Evolutionary conservation across 768 basidiomycete genomes (phyloP).

Genomic region (Tricholoma bakamatsutake): DNA sequence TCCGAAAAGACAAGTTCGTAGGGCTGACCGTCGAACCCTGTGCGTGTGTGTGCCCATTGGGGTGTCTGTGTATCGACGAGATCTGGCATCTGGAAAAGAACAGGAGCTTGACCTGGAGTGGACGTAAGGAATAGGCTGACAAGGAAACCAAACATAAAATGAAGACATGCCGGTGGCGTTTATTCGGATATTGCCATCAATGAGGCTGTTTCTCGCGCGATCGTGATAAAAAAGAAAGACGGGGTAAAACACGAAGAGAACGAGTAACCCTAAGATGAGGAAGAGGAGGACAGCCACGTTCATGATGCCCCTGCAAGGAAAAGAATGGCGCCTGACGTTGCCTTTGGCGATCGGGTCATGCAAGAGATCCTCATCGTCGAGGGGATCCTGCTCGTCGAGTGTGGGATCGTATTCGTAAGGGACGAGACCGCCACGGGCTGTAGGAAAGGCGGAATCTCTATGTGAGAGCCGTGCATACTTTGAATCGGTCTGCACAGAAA

Average conservation of each 20-base stretch:
- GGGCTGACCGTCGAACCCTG: constrained; percentile 63
- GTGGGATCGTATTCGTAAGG: constrained; percentile 71
- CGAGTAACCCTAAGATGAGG: constrained; percentile 56
- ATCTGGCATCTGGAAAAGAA: constrained; percentile 48
- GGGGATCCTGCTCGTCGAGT: constrained; percentile 44
- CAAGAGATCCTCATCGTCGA: constrained; percentile 71
- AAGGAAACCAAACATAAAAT: neutral
- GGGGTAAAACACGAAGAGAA: constrained; percentile 81
- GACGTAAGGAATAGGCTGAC: constrained; percentile 6
- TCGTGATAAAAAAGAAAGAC: constrained; percentile 47
- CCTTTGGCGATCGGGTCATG: constrained; percentile 52
- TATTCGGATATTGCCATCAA: constrained; percentile 59
- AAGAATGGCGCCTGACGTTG: constrained; percentile 24
- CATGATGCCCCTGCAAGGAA: constrained; percentile 43
- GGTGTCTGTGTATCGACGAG: constrained; percentile 75
- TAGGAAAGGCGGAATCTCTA: constrained; percentile 16
- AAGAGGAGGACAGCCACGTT: constrained; percentile 68
- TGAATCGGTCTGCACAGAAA: constrained; percentile 12
- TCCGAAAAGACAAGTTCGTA: constrained; percentile 69
- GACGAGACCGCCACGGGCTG: constrained; percentile 37
- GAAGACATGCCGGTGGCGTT: constrained; percentile 42
- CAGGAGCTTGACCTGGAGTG: constrained; percentile 50
- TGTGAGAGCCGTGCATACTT: constrained; percentile 8
- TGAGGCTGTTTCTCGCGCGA: constrained; percentile 31
- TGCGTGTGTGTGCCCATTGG: constrained; percentile 44